Base-by-base conservation (phyloP, 768 basidiomycete genomes). In the Ramaria sp. region DNA sequence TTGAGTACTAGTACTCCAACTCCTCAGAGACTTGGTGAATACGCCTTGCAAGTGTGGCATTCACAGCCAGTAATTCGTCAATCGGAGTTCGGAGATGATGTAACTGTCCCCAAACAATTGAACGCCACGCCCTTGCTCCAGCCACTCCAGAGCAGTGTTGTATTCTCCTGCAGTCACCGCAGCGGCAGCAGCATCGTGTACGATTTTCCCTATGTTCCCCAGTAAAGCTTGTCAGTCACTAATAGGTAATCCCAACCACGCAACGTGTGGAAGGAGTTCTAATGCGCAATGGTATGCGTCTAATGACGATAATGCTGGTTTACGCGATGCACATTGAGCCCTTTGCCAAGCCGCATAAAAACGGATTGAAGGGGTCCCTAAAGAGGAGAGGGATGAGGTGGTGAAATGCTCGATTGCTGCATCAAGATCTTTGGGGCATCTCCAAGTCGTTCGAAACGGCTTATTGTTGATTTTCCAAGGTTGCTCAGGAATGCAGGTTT, bases 81-180 rank as follows among this genome's bases (percentile, higher is more conserved):
- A 65, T 37, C 6, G 66, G 60, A 9, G 63, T 59, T 3, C 62
- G 61, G 12, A 65, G 62, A 25, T 62, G 56, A 22, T 60, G 49
- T 5, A 65, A 32, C 43, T 67, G 62, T 22, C 57, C 59, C 66
- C 66, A 67, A 6, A 64, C 60, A 10, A 64, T 52, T 10, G 60
- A 61, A 3, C 63, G 63, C n/a, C n/a, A n/a, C n/a, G n/a, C 3
- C 65, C 63, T 42, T 66, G 61, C 44, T 68, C 66, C 44, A 66
- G 45, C 60, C 65, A 63, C 55, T 65, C 62, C 10, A 66, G 25
- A 5, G 64, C 65, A 30, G 37, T 49, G 37, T 59, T 45, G 20
- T 22, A 24, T 22, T 59, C 49, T 20, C 39, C 47, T n/a, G 20
- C 7, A 5, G 39, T 5, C 13, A 41, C 18, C 1, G 39, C 39